Base-by-base conservation (phyloP, 2,329 filamentous ascomycete genomes). In the Sphaerulina populicola region DNA sequence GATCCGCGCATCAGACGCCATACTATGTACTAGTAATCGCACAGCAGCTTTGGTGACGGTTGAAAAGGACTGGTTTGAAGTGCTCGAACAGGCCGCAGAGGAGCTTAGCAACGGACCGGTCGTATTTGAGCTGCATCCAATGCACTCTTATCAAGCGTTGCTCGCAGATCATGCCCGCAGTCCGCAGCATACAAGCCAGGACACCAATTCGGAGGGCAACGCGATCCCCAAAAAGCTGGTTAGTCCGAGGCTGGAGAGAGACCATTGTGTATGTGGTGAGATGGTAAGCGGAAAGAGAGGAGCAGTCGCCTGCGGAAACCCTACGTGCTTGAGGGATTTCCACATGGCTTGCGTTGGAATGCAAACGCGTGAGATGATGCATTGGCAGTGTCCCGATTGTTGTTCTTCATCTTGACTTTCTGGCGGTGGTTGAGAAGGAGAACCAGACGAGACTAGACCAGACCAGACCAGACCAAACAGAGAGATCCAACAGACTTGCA, bases 331-430 rank as follows among this genome's bases (percentile, higher is more conserved):
- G 35, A 41, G 44, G 8, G 31, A 47, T 11, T 58, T 56, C 35
- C 58, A 60, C 29, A 53, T 60, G 56, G 41, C 38, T 9, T 60
- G 58, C 36, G 15, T 58, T 14, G 45, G 46, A 8, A 38, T 60
- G 35, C 33, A 47, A 21, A 55, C 37, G 31, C 49, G 56, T 14
- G 35, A 48, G 14, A 37, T 44, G 14, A 37, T 44, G 14, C 50
- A 51, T 18, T 60, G 58, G 58, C 46, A 40, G 18, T 60, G 58
- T 42, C 38, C 23, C 14, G 52, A 55, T 18, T 60, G 57, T 33
- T 18, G 18, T 18, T 18, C 18, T 18, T 41, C 44, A 12, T 36
- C 33, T 14, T 12, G 33, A 36, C 11, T 8, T 10, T 6, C 33
- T 36, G 11, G 18, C 18, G 18, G 18, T 18, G 18, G 18, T 18